phyloP scores from a whole-genome alignment of 345 rosid species.

The Populus ilicifolia region DNA sequence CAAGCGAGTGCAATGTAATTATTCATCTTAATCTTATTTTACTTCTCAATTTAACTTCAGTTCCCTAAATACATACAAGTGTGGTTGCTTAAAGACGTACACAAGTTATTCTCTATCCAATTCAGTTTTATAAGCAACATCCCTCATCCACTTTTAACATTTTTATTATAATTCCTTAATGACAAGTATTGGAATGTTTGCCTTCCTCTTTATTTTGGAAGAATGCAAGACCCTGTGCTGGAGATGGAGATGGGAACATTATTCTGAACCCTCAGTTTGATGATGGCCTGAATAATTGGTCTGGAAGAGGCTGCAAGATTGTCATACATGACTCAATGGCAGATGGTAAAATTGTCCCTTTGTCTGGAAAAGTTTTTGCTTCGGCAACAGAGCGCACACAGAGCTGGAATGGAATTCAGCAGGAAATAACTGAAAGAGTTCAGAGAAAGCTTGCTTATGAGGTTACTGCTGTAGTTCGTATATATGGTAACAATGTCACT shows the following conservation, averaged over 20 bases:
- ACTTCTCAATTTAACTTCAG: not conserved
- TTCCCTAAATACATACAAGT: not conserved
- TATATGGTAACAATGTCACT: slow-evolving; percentile 58
- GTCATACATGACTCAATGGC: slow-evolving; percentile 71
- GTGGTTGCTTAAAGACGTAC: not conserved
- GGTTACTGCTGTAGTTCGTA: slow-evolving; percentile 61
- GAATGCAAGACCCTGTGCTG: slow-evolving; percentile 5
- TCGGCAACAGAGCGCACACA: slow-evolving; percentile 77
- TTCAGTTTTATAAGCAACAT: not conserved
- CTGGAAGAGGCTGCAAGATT: slow-evolving; percentile 89
- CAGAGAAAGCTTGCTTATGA: slow-evolving; percentile 74
- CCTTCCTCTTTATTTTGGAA: slow-evolving; percentile 1
- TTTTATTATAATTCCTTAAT: not conserved
- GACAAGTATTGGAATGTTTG: not conserved
- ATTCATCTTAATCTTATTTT: slow-evolving; percentile 9
- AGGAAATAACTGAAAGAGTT: slow-evolving; percentile 74
- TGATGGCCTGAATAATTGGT: slow-evolving; percentile 80
- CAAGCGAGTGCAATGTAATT: slow-evolving; percentile 43
- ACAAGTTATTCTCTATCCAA: not conserved
- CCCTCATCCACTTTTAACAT: no score
- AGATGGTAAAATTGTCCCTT: slow-evolving; percentile 66
- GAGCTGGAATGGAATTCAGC: slow-evolving; percentile 88
- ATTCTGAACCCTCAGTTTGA: slow-evolving; percentile 72
- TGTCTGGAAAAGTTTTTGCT: slow-evolving; percentile 67
- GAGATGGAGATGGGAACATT: slow-evolving; percentile 49